A percentile compares a stretch with the other conserved stretches of the same genome.
phyloP scores from a whole-genome alignment of 805 yeast genomes.

The Saccharomycopsis fodiens region DNA sequence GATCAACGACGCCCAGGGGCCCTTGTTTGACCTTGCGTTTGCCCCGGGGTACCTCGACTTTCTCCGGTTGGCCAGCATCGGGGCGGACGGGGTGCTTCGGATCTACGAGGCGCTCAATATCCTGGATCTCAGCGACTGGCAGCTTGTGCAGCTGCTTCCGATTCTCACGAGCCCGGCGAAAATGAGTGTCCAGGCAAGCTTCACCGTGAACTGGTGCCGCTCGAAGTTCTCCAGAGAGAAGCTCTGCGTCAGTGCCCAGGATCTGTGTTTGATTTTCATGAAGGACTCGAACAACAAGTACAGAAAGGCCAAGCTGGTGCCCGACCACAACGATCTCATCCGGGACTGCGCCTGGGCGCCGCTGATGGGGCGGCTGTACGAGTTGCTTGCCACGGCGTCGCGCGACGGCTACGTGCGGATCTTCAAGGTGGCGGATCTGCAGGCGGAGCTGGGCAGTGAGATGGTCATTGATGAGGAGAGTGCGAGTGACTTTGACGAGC shows the following conservation, averaged over 20 bases:
- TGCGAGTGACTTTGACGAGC: background rate
- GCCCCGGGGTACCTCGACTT: conserved; percentile 75
- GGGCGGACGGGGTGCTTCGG: conserved; percentile 79
- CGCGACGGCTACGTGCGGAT: conserved; percentile 90
- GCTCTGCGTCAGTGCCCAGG: conserved; percentile 76
- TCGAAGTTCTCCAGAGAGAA: conserved; percentile 76
- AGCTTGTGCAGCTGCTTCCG: conserved; percentile 35
- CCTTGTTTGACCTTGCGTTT: conserved; percentile 82
- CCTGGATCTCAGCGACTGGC: conserved; percentile 79
- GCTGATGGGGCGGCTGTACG: conserved; percentile 83
- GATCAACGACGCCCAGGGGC: conserved; percentile 80
- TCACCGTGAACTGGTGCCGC: conserved; percentile 86
- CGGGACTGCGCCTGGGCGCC: conserved; percentile 96
- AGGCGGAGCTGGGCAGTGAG: conserved; percentile 11
- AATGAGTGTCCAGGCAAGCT: conserved; percentile 67
- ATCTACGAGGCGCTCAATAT: conserved; percentile 88
- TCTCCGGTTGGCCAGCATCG: conserved; percentile 78
- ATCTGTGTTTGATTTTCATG: conserved; percentile 74
- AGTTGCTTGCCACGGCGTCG: conserved; percentile 89
- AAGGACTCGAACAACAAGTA: conserved; percentile 19
- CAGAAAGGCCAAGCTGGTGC: conserved; percentile 24
- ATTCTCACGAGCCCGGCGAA: conserved; percentile 40
- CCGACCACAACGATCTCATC: conserved; percentile 81
- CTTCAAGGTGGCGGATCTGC: conserved; percentile 56
- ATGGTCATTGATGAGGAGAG: conserved; percentile 3